Evolutionary conservation across 2,329 filamentous ascomycete species (phyloP).

Genomic region (Cladophialophora chaetospira): DNA sequence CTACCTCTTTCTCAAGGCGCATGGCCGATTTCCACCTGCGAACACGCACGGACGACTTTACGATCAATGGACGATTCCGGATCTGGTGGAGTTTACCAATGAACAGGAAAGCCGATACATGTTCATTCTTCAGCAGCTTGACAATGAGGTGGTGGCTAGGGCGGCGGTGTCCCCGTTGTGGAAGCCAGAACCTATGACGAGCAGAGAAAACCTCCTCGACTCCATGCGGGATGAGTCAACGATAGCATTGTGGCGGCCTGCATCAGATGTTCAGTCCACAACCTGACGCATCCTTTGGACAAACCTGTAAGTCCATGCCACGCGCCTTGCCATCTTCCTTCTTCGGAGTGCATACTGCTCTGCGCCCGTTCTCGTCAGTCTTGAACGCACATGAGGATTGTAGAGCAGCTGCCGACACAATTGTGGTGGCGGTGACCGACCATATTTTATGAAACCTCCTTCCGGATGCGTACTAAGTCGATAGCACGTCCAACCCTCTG

Average conservation of each 20-base stretch:
- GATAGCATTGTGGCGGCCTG: background rate
- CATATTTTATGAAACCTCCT: too few species aligned
- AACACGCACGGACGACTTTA: constrained; percentile 33
- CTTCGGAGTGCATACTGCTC: too few species aligned
- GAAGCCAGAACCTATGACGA: constrained; percentile 10
- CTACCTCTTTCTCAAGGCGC: constrained; percentile 29
- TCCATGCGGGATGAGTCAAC: background rate
- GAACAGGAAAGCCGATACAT: background rate
- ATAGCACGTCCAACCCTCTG: too few species aligned
- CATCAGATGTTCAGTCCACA: too few species aligned
- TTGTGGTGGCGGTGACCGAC: too few species aligned
- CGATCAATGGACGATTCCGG: constrained; percentile 33
- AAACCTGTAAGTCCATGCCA: too few species aligned
- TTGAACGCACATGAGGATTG: too few species aligned
- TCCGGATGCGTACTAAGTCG: too few species aligned
- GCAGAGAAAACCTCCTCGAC: constrained; percentile 13
- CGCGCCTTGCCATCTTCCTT: too few species aligned
- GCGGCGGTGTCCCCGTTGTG: background rate
- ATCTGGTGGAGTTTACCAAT: constrained; percentile 17
- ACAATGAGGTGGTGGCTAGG: constrained; percentile 1
- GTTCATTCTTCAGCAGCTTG: background rate
- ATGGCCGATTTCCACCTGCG: constrained; percentile 20
- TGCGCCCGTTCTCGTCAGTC: too few species aligned
- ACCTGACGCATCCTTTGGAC: too few species aligned
- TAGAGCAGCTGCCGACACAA: too few species aligned